These are phyloP conservation scores for Candida peoriensis DNA, from an alignment of 805 yeast species.

Conservation along the genomic window DNA sequence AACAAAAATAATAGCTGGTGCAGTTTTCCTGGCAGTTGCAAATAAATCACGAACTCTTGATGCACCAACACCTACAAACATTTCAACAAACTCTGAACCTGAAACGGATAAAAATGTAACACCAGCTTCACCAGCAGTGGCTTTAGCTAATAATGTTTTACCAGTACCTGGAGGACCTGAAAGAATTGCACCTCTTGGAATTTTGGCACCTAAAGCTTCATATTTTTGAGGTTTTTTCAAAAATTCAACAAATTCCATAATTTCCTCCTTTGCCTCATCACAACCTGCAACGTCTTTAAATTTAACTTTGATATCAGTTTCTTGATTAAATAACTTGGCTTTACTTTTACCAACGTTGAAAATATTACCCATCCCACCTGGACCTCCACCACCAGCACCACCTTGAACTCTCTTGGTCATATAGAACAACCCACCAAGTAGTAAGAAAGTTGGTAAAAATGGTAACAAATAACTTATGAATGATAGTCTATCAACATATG, in stretches of 20 bases:
- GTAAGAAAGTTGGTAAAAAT: constrained; percentile 80
- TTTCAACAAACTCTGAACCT: constrained; percentile 96
- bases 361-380: constrained; percentile 61
- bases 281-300: constrained; percentile 97
- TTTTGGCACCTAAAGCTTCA: constrained; percentile 91
- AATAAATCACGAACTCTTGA: constrained; percentile 95
- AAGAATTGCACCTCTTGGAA: constrained; percentile 95
- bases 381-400: constrained; percentile 40
- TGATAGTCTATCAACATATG: constrained; percentile 70
- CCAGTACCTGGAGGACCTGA: constrained; percentile 99
- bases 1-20: constrained; percentile 93
- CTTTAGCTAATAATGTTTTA: constrained; percentile 93
- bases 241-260: constrained; percentile 95
- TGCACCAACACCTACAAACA: constrained; percentile 99
- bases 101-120: constrained; percentile 95
- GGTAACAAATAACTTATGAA: constrained; percentile 59
- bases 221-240: constrained; percentile 86
- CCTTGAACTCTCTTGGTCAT: constrained; percentile 48
- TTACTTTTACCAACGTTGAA: constrained; percentile 91
- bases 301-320: constrained; percentile 81
- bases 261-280: constrained; percentile 94
- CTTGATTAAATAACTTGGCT: constrained; percentile 88
- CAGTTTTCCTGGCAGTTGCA: constrained; percentile 85
- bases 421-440: constrained; percentile 86
- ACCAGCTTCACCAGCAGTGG: constrained; percentile 99